Percentiles rank a stretch among this genome's conserved stretches.
Conservation (phyloP, 1,284 basidiomycete species). For the Vanrija pseudolonga region DNA sequence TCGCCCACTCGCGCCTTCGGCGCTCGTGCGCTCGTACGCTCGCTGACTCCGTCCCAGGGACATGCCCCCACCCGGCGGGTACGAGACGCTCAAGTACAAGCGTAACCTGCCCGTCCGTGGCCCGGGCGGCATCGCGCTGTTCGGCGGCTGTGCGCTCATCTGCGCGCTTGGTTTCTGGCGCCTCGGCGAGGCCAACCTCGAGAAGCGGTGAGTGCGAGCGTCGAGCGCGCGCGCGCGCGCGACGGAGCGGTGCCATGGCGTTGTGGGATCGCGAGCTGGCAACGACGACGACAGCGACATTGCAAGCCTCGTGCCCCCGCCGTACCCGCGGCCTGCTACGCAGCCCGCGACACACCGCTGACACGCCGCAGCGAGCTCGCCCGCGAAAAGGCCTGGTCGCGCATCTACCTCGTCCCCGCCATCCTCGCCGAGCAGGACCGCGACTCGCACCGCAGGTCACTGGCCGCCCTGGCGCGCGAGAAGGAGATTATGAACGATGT, state of each 20-base stretch:
- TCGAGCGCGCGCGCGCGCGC: background rate
- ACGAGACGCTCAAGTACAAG: constrained; percentile 90
- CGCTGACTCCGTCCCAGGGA: constrained; percentile 61
- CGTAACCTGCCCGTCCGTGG: constrained; percentile 91
- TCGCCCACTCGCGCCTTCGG: no score
- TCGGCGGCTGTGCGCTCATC: constrained; percentile 76
- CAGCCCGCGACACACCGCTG: no score
- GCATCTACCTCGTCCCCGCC: constrained; percentile 90
- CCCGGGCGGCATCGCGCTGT: constrained; percentile 79
- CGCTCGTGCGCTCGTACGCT: background rate
- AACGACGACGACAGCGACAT: no score
- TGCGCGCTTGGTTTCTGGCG: constrained; percentile 92
- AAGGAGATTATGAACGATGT: constrained; percentile 95
- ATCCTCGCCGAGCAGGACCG: constrained; percentile 91
- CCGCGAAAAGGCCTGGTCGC: constrained; percentile 91
- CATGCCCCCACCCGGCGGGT: constrained; percentile 91
- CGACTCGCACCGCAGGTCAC: constrained; percentile 75
- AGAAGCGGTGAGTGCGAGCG: constrained; percentile 74
- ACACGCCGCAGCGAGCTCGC: constrained; percentile 73
- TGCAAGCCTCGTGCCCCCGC: no score
- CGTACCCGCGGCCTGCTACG: no score
- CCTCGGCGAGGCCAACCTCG: constrained; percentile 82
- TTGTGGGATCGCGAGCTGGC: no score
- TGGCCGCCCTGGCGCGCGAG: constrained; percentile 77
- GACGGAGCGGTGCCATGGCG: background rate